Base-by-base conservation (phyloP, 129 eudicot genomes). In the Arctium lappa region DNA sequence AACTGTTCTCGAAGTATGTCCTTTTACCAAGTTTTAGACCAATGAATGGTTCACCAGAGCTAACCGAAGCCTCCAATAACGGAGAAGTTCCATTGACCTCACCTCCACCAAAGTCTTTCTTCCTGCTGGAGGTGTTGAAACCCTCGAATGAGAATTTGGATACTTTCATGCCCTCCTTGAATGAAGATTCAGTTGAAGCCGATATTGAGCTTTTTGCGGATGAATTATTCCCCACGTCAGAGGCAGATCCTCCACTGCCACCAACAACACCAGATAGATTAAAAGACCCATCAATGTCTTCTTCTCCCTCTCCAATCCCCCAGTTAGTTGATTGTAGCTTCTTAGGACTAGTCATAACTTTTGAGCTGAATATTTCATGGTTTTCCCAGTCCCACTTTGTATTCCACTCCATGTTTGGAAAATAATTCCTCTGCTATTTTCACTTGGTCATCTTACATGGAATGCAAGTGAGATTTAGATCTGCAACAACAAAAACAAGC, bases 331-430 rank as follows among this genome's bases (percentile, higher is more conserved):
- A 8, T 77, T 87, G 92, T 75, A 83, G 82, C 87, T 90, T 92
- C 46, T 87, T 91, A 2, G 94, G 97, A 76, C 81, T 83, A 70
- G 83, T 93, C 32, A 60, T 69, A 9, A 75, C 82, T 86, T 94
- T 92, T 31, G 97, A 85, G 83, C 86, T 75, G 72, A 83, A 87
- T 31, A 83, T 82, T 10, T 86, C 94, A 8, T 84, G 79, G 83
- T 86, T 91, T 53, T 91, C 92, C 96, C 96, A 94, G 48, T 89
- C 98, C 97, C 98, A 94, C 84, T 89, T 94, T 31, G 90, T 48
- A 82, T 86, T 89, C 93, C 92, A 89, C 78, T 94, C 98, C 96
- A 92, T 91, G 76, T 77, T 76, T 72, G 76, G 81, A 84, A 68
- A 82, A 16, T 29, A 80, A 71, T 70, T 82, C 89, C 74, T 83